Percentiles rank a stretch among this genome's conserved stretches.
These are phyloP conservation scores for Saturnispora diversa DNA, from an alignment of 805 yeast genomes.

Conservation along the genomic window DNA sequence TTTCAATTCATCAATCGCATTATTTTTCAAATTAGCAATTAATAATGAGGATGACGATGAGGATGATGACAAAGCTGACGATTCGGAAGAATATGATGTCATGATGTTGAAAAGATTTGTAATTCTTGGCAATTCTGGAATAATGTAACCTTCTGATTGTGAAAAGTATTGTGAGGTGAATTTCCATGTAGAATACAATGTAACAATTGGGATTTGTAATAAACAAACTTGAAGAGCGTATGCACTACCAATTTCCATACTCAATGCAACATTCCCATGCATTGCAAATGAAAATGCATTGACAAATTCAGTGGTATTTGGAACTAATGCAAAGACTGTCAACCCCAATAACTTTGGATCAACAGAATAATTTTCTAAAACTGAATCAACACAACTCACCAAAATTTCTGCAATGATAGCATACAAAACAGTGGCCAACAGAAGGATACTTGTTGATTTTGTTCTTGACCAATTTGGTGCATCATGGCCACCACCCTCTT, in stretches of 20 bases:
- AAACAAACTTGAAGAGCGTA: slow-evolving; percentile 93
- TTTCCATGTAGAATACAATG: slow-evolving; percentile 58
- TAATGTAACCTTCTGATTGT: not conserved
- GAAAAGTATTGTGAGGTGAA: slow-evolving; percentile 10
- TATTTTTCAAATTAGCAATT: not conserved
- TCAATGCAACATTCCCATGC: slow-evolving; percentile 90
- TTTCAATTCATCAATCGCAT: slow-evolving; percentile 1
- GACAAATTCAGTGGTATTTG: slow-evolving; percentile 92
- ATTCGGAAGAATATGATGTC: not conserved
- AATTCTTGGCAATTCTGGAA: slow-evolving; percentile 11
- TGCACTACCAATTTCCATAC: slow-evolving; percentile 97
- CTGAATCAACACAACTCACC: slow-evolving; percentile 88
- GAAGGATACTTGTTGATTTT: slow-evolving; percentile 73
- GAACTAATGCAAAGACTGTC: slow-evolving; percentile 91
- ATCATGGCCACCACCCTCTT: slow-evolving; percentile 70
- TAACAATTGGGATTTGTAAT: slow-evolving; percentile 87
- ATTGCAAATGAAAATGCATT: slow-evolving; percentile 96
- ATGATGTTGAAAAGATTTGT: slow-evolving; percentile 9
- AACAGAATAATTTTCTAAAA: slow-evolving; percentile 67
- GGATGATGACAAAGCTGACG: too few relatives aligned
- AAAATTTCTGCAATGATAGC: slow-evolving; percentile 92
- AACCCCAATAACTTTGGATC: slow-evolving; percentile 87
- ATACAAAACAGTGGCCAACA: slow-evolving; percentile 78
- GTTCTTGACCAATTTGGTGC: slow-evolving; percentile 94
- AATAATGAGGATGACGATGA: too few relatives aligned